Base-by-base conservation (phyloP, 148 eudicot species). In the Pouteria glomerata region DNA sequence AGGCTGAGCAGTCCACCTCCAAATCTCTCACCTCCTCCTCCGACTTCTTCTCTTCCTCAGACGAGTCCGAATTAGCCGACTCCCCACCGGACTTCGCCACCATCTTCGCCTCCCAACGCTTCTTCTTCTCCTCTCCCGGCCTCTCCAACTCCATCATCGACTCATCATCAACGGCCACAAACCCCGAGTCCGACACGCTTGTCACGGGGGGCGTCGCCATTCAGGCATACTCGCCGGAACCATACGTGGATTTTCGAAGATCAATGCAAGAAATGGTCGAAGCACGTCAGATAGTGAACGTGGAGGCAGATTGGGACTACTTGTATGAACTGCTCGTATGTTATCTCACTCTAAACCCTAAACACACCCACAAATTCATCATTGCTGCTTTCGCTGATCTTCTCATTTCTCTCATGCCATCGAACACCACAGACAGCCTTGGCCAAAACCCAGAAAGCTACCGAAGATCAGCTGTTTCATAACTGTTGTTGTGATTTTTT, bases 191-290 rank as follows among this genome's bases (percentile, higher is more conserved):
- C 14, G 19, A 37, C 26, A 27, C 76, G 2, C 33, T 50, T 0
- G 72, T 80, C 23, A 47, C 57, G 21, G 89, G 88, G 0, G 86
- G 87, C 2, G 79, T 88, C 26, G 85, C 89, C 3, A 75, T 90
- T 6, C 78, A 69, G 30, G 88, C 86, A 35, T 71, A 82, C 80
- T 90, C 97, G 11, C 88, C 90, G 18, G 85, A 90, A 69, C 93
- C 93, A 0, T 86, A 73, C 11, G 1, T 37, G 1, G 97, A 90
- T 53, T 90, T 88, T 51, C n/a, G 89, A n/a, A 62, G 58, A 52
- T 88, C 97, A 8, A 90, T 88, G 91, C 84, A 83, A 66, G 93
- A 90, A 48, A 90, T 90, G 93, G 76, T 90, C 52, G 89, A 86
- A 42, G 88, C 90, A 0, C 83, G 86, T 4, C 77, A 80, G 35